Conservation (phyloP, 1,284 basidiomycete species). For the Lentinula novae-zelandiae region DNA sequence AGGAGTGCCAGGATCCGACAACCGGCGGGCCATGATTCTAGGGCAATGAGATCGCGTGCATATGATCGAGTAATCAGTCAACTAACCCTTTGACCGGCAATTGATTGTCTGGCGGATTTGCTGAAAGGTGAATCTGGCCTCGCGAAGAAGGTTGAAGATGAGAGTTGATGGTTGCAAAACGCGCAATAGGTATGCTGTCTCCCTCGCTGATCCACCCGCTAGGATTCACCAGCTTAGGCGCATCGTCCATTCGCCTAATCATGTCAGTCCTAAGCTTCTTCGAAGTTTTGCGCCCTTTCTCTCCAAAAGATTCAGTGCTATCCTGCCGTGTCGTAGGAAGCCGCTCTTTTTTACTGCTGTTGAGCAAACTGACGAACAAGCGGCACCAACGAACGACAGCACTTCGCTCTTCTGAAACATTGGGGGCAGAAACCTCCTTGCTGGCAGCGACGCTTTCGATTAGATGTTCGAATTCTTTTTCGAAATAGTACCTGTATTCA, state of each 20-base stretch:
- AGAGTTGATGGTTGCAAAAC: slow-evolving; percentile 16
- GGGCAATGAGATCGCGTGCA: background rate
- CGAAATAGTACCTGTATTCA: slow-evolving; percentile 65
- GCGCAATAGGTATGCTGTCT: slow-evolving; percentile 17
- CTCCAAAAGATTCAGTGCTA: slow-evolving; percentile 14
- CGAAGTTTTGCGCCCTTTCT: slow-evolving; percentile 21
- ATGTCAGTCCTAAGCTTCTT: slow-evolving; percentile 68
- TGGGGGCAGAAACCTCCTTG: slow-evolving; percentile 20
- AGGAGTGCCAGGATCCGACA: slow-evolving; percentile 36
- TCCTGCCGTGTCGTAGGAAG: slow-evolving; percentile 1
- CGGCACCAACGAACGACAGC: slow-evolving; percentile 25
- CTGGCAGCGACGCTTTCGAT: slow-evolving; percentile 47
- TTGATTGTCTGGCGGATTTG: background rate
- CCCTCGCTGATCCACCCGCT: slow-evolving; percentile 67
- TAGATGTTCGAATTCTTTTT: slow-evolving; percentile 67
- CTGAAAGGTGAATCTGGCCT: slow-evolving; percentile 16
- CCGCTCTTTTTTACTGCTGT: background rate
- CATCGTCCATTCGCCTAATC: slow-evolving; percentile 81
- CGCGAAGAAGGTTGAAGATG: slow-evolving; percentile 14
- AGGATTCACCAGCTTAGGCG: slow-evolving; percentile 80
- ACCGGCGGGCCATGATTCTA: slow-evolving; percentile 23
- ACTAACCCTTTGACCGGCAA: background rate
- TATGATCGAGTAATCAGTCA: background rate
- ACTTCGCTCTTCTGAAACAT: slow-evolving; percentile 15
- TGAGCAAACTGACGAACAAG: slow-evolving; percentile 22